Percentiles rank a stretch among this genome's conserved stretches.
These are phyloP conservation scores for Sporisorium reilianum DNA, from an alignment of 1,284 basidiomycete genomes.

Conservation along the genomic window DNA sequence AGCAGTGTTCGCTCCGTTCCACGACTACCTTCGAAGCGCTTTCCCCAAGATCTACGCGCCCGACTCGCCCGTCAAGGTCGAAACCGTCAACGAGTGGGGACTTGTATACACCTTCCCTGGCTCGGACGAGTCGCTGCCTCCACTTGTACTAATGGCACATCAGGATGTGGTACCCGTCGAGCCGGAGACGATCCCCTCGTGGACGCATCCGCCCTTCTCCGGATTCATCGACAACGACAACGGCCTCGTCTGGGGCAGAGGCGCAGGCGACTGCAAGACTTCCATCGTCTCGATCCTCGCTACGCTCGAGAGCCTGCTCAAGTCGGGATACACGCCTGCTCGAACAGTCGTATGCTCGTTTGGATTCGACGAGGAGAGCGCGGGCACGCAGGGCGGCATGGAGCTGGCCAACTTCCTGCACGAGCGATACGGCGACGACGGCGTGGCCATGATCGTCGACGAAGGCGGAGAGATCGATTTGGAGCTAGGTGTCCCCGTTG, in stretches of 20 bases:
- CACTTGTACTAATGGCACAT: slow-evolving; percentile 77
- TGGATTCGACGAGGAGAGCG: slow-evolving; percentile 78
- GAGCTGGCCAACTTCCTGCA: slow-evolving; percentile 46
- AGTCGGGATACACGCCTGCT: slow-evolving; percentile 69
- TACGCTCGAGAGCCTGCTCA: slow-evolving; percentile 72
- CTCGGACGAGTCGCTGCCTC: slow-evolving; percentile 74
- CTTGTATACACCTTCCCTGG: slow-evolving; percentile 78
- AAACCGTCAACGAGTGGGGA: slow-evolving; percentile 76
- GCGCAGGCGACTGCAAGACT: slow-evolving; percentile 68
- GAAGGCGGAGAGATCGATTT: slow-evolving; percentile 57
- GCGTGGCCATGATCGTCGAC: slow-evolving; percentile 62
- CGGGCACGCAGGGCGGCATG: slow-evolving; percentile 61
- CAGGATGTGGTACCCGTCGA: slow-evolving; percentile 75
- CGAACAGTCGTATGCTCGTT: slow-evolving; percentile 74
- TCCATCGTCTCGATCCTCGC: slow-evolving; percentile 71
- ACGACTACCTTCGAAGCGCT: slow-evolving; percentile 40
- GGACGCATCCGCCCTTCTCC: slow-evolving; percentile 73
- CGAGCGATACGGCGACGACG: slow-evolving; percentile 50
- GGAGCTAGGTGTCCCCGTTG: slow-evolving; percentile 50
- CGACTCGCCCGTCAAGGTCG: slow-evolving; percentile 34
- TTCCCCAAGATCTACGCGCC: slow-evolving; percentile 40
- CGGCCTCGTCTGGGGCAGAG: slow-evolving; percentile 73
- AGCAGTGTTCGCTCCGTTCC: slow-evolving; percentile 49
- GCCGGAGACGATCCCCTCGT: slow-evolving; percentile 70
- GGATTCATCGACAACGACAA: slow-evolving; percentile 71